Evolutionary conservation across 345 rosid genomes (phyloP), one percentile per base, ranked within the genome.

Genomic region (Tarenaya hassleriana): DNA sequence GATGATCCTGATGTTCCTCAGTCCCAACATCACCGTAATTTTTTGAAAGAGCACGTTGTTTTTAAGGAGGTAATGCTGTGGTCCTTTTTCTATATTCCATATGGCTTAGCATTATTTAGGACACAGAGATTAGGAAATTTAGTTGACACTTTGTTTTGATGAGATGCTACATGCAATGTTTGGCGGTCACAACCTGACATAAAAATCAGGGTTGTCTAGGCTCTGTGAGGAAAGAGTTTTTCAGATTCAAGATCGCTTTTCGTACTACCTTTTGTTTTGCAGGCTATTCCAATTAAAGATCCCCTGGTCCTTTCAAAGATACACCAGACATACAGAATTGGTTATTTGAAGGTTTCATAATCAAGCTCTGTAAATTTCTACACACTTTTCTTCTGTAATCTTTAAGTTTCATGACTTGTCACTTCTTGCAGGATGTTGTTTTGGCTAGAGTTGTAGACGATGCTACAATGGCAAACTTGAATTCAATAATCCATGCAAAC

Each of bases 241-340:
- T 32, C 37, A 55, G 48, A 55, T 46, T 31, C 56, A 50, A 56
- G 33, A 55, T 7, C 24, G 50, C 47, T 1, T 37, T 55, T 50
- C 15, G 55, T 46, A 17, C 56, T 41, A 2, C 62, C 56, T 20
- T 21, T 51, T 10, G 4, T 73, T 39, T 57, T 65, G 31, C 70
- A 86, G 98, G 95, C 77, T 59, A 73, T 91, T 63, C 88, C 95
- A 34, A 84, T 91, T 60, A 76, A 74, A 67, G 80, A 84, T 69
- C 66, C 74, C 16, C 16, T 63, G 55, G 88, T 87, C 66, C 66
- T 82, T 38, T 82, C 96, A 43, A 87, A 80, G 79, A 84, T 91
- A 71, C 96, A 91, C 66, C 92, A 82, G 69, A 77, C 84, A 2
- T 84, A 82, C 46, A 81, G 82, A 82, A 78, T 91, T 76, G 81